These are phyloP conservation scores for Brasilioporus rufonigricans DNA, from an alignment of 768 basidiomycete species.

Conservation along the genomic window DNA sequence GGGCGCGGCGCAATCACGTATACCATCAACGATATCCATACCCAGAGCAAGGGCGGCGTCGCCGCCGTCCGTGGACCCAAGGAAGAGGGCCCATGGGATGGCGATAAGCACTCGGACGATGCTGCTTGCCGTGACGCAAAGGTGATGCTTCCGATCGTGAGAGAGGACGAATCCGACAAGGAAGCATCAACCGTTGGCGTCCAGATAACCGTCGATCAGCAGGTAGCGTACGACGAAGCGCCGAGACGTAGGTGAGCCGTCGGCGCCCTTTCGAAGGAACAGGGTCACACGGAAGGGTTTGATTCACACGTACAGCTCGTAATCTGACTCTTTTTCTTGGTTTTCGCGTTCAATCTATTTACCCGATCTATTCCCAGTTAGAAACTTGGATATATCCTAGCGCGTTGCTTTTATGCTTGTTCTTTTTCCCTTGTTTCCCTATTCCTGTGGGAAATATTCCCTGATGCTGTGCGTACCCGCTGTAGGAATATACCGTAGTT, in stretches of 20 bases:
- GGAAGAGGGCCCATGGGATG: conserved; percentile 40
- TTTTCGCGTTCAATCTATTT: neutral
- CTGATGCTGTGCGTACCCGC: too few species aligned
- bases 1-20: conserved; percentile 29
- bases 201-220: conserved; percentile 56
- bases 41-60: conserved; percentile 47
- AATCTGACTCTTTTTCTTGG: neutral
- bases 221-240: conserved; percentile 49
- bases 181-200: conserved; percentile 40
- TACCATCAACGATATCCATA: conserved; percentile 50
- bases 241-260: conserved; percentile 15
- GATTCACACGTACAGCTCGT: neutral
- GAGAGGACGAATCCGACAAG: conserved; percentile 26
- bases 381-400: neutral
- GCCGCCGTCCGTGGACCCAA: conserved; percentile 40
- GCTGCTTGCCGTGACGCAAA: conserved; percentile 36
- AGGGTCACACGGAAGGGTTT: neutral
- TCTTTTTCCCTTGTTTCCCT: too few species aligned
- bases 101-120: conserved; percentile 41
- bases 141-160: conserved; percentile 34
- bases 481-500: too few species aligned
- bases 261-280: too few species aligned
- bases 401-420: too few species aligned
- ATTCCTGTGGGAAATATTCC: too few species aligned
- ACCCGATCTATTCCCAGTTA: neutral